Percentiles rank a stretch among this genome's conserved stretches.
phyloP scores from a whole-genome alignment of 2,329 filamentous ascomycete species.

The Paecilomyces variotii region DNA sequence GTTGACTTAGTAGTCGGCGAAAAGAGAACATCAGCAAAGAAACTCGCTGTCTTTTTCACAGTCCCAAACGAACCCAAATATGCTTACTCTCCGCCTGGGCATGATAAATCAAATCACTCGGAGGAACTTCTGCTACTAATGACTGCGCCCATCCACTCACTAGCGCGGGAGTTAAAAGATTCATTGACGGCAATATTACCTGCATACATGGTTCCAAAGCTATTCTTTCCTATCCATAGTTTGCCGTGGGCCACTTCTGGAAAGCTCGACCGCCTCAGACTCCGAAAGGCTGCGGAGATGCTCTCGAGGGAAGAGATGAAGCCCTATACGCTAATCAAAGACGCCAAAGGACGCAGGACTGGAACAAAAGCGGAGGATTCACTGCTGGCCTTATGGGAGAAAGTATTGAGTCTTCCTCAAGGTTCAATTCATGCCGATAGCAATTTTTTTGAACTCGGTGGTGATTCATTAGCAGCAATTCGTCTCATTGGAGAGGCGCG shows the following conservation, averaged over 20 bases:
- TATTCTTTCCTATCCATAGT: conserved; percentile 34
- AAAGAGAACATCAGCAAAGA: conserved; percentile 21
- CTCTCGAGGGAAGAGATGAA: conserved; percentile 26
- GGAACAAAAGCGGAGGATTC: conserved; percentile 18
- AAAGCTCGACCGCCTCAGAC: conserved; percentile 33
- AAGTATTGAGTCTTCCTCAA: conserved; percentile 28
- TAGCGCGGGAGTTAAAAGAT: conserved; percentile 17
- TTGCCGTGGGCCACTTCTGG: conserved; percentile 37
- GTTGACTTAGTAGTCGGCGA: conserved; percentile 35
- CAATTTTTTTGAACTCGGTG: conserved; percentile 40
- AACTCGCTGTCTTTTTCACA: conserved; percentile 28
- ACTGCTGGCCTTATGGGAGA: conserved; percentile 31
- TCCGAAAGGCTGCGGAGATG: conserved; percentile 29
- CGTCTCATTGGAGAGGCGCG: conserved; percentile 36
- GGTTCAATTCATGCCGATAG: conserved; percentile 36
- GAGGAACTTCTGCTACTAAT: conserved; percentile 20
- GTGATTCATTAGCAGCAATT: conserved; percentile 43
- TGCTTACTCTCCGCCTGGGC: background rate
- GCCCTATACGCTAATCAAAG: conserved; percentile 19
- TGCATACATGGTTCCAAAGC: conserved; percentile 36
- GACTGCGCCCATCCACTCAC: conserved; percentile 13
- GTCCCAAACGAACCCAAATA: conserved; percentile 5
- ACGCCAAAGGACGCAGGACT: conserved; percentile 14
- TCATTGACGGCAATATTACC: conserved; percentile 24
- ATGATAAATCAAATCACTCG: background rate